These are phyloP conservation scores for Calvatia gigantea DNA, from an alignment of 768 basidiomycete genomes.

Conservation along the genomic window DNA sequence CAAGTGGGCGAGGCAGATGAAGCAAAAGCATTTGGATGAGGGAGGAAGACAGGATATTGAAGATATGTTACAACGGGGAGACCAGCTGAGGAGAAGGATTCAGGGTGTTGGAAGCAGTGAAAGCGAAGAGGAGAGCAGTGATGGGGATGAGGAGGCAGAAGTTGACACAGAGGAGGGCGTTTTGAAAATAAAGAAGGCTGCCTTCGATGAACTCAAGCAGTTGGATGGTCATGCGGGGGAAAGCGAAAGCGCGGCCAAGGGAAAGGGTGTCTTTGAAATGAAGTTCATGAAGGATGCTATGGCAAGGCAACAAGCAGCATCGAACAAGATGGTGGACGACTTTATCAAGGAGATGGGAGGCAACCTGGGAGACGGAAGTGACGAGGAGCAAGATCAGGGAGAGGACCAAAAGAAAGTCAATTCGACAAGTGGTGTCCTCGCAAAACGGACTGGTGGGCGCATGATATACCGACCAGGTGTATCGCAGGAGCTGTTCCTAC, in stretches of 20 bases:
- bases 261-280: slow-evolving; percentile 86
- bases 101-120: slow-evolving; percentile 59
- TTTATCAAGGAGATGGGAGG: slow-evolving; percentile 68
- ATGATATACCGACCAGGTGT: slow-evolving; percentile 58
- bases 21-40: slow-evolving; percentile 54
- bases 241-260: slow-evolving; percentile 32
- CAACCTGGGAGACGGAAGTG: slow-evolving; percentile 21
- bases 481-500: slow-evolving; percentile 22
- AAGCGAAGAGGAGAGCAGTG: slow-evolving; percentile 44
- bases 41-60: slow-evolving; percentile 63
- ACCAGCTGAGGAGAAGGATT: slow-evolving; percentile 75
- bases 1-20: slow-evolving; percentile 82
- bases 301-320: slow-evolving; percentile 55
- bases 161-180: slow-evolving; percentile 39
- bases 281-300: slow-evolving; percentile 98
- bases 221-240: slow-evolving; percentile 36
- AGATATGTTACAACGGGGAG: slow-evolving; percentile 83
- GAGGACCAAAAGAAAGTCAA: slow-evolving; percentile 23
- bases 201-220: slow-evolving; percentile 73
- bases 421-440: slow-evolving; percentile 33
- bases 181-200: slow-evolving; percentile 55
- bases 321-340: slow-evolving; percentile 65
- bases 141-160: slow-evolving; percentile 39
- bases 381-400: slow-evolving; percentile 16
- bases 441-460: slow-evolving; percentile 66